Percentiles rank a stretch among this genome's conserved stretches.
These are phyloP conservation scores for Populus pruinosa DNA, from an alignment of 345 rosid species.

Conservation along the genomic window DNA sequence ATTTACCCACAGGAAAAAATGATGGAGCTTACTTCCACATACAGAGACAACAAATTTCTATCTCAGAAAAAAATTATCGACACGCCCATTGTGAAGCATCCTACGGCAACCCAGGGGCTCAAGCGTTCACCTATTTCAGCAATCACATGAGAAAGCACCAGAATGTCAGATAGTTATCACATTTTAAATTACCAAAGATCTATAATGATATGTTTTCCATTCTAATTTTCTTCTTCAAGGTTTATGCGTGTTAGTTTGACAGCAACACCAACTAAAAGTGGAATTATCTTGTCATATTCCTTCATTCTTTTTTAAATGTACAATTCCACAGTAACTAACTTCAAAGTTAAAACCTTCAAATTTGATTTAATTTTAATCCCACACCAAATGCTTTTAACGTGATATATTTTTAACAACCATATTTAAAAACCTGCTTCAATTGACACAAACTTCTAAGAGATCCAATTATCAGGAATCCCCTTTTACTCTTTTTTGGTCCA, in stretches of 20 bases:
- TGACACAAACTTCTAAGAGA: background rate
- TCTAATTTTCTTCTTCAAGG: background rate
- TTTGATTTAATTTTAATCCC: background rate
- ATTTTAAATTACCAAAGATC: background rate
- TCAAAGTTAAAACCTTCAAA: background rate
- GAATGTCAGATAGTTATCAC: background rate
- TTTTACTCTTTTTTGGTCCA: background rate
- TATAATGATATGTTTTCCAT: background rate
- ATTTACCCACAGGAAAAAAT: constrained; percentile 12
- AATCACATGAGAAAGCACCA: constrained; percentile 6
- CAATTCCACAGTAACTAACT: background rate
- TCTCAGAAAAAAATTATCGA: constrained; percentile 77
- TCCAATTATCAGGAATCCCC: background rate
- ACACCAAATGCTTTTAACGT: background rate
- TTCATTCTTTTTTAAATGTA: background rate
- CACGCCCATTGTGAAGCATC: constrained; percentile 89
- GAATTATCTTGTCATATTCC: background rate
- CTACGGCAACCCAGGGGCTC: constrained; percentile 91
- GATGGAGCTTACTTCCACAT: constrained; percentile 20
- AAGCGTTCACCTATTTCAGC: constrained; percentile 74
- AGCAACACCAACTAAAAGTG: background rate
- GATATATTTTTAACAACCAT: background rate
- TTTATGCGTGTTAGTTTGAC: background rate
- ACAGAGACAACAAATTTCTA: constrained; percentile 10
- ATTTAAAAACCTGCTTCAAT: background rate